phyloP scores from a whole-genome alignment of 2,329 filamentous ascomycete genomes.

The Fusarium algeriense region DNA sequence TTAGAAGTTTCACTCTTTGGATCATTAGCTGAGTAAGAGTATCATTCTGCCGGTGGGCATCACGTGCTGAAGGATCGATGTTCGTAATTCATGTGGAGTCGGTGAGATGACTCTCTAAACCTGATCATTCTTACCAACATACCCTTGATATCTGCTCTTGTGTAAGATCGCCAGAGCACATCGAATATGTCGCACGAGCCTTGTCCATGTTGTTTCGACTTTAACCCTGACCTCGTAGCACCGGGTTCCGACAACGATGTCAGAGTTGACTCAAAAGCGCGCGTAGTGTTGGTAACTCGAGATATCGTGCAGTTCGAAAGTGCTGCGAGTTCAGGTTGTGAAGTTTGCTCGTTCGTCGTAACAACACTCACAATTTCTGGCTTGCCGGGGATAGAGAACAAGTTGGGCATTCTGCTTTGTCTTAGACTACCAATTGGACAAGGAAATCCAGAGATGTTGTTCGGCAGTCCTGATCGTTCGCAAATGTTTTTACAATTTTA shows the following conservation, averaged over 20 bases:
- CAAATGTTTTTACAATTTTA: constrained; percentile 26
- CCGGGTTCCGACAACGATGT: neutral
- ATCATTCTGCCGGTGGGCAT: constrained; percentile 13
- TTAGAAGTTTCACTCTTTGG: neutral
- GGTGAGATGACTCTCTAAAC: neutral
- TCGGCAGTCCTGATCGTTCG: neutral
- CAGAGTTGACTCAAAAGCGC: neutral
- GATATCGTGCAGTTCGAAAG: neutral
- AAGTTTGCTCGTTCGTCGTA: constrained; percentile 16
- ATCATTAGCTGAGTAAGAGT: constrained; percentile 4
- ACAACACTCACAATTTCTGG: constrained; percentile 17
- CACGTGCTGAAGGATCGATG: constrained; percentile 16
- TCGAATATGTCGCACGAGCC: neutral
- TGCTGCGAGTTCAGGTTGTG: constrained; percentile 11
- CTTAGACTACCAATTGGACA: constrained; percentile 20
- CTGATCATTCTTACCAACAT: neutral
- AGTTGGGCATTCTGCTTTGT: neutral
- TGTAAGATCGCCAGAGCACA: neutral
- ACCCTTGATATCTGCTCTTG: neutral
- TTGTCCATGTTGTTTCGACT: constrained; percentile 26
- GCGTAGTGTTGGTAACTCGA: constrained; percentile 2
- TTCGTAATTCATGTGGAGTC: neutral
- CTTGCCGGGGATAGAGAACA: neutral
- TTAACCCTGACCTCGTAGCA: neutral
- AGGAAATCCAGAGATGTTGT: constrained; percentile 33